Conservation (phyloP, 306 rosid genomes). For the Rosa lucieae region DNA sequence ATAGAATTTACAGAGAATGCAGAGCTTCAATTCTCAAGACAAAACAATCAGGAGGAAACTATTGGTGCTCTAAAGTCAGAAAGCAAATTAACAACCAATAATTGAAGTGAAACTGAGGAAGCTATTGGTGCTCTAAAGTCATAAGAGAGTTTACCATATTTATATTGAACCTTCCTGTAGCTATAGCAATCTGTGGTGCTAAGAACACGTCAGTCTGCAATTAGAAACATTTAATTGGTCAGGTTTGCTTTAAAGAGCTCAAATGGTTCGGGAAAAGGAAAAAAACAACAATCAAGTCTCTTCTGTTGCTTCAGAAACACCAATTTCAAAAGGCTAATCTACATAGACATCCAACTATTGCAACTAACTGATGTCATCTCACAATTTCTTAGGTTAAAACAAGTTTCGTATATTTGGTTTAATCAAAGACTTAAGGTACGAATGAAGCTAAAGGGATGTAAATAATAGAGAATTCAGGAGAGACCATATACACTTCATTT, state of each 20-base stretch:
- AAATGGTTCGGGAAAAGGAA: not conserved
- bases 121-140: not conserved
- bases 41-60: not conserved
- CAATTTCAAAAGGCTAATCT: not conserved
- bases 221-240: conserved; percentile 10
- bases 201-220: conserved; percentile 46
- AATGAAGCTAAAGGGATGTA: not conserved
- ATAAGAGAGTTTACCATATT: conserved; percentile 34
- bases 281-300: not conserved
- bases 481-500: conserved; percentile 43
- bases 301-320: conserved; percentile 8
- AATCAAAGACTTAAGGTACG: not conserved
- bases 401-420: not conserved
- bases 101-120: no score
- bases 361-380: not conserved
- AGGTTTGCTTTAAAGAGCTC: conserved; percentile 1
- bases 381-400: not conserved
- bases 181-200: conserved; percentile 41
- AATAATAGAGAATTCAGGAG: not conserved
- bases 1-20: not conserved
- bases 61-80: not conserved
- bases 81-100: not conserved
- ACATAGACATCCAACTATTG: not conserved
- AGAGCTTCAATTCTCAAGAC: not conserved
- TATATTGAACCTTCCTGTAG: conserved; percentile 21